phyloP scores from a whole-genome alignment of 2,329 filamentous ascomycete species.

The Zymoseptoria pseudotritici region DNA sequence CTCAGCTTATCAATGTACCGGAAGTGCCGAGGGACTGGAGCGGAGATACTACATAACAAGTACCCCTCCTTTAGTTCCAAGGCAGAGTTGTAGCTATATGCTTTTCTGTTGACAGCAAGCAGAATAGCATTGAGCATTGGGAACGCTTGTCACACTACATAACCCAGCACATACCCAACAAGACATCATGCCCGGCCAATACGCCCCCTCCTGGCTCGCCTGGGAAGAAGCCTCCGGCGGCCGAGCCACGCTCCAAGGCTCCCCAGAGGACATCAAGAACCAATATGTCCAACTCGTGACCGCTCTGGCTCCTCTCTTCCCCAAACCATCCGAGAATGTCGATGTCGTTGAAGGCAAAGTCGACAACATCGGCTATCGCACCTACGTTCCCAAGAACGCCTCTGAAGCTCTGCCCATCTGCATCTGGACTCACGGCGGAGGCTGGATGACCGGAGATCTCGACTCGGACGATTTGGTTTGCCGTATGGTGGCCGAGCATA shows the following conservation, averaged over 20 bases:
- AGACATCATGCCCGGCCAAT: slow-evolving; percentile 11
- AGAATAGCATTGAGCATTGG: not conserved
- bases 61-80: not conserved
- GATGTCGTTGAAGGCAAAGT: slow-evolving; percentile 17
- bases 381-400: slow-evolving; percentile 17
- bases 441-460: slow-evolving; percentile 21
- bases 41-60: not conserved
- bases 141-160: too few relatives aligned
- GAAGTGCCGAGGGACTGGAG: not conserved
- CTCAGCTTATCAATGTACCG: not conserved
- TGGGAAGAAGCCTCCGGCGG: slow-evolving; percentile 18
- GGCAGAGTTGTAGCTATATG: not conserved
- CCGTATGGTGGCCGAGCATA: slow-evolving; percentile 16
- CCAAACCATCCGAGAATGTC: slow-evolving; percentile 15
- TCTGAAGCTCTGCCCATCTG: slow-evolving; percentile 14
- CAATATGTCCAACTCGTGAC: slow-evolving; percentile 13
- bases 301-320: slow-evolving; percentile 13
- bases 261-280: slow-evolving; percentile 17
- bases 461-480: slow-evolving; percentile 20
- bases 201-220: slow-evolving; percentile 18
- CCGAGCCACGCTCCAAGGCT: slow-evolving; percentile 16
- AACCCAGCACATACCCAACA: slow-evolving; percentile 14
- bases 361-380: slow-evolving; percentile 17
- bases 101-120: not conserved
- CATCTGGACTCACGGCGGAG: slow-evolving; percentile 20